Percentiles rank a stretch among this genome's conserved stretches.
Evolutionary conservation across 1,284 basidiomycete species (phyloP).

Genomic region (Ustilago hordei): DNA sequence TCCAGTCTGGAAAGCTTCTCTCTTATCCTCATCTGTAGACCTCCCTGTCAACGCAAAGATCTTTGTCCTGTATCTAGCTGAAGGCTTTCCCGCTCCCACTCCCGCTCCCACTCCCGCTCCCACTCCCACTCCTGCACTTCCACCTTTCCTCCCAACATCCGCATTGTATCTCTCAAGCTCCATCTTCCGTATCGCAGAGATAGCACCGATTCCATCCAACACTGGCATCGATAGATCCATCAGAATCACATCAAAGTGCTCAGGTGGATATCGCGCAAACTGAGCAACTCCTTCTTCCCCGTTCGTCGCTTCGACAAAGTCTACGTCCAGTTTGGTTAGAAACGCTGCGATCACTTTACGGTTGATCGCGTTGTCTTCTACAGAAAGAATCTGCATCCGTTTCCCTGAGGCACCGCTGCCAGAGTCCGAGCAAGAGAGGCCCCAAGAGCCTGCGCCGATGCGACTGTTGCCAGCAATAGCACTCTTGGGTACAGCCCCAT

Average conservation of each 20-base stretch:
- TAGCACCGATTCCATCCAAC: constrained; percentile 86
- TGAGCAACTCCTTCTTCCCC: constrained; percentile 58
- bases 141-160: constrained; percentile 1
- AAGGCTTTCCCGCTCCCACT: constrained; percentile 14
- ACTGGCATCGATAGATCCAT: constrained; percentile 93
- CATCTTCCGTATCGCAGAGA: constrained; percentile 82
- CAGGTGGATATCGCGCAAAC: constrained; percentile 46
- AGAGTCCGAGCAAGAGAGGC: constrained; percentile 7
- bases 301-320: constrained; percentile 57
- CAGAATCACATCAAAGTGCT: constrained; percentile 55
- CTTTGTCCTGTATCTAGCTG: constrained; percentile 70
- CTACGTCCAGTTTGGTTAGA: constrained; percentile 50
- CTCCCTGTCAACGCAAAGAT: constrained; percentile 92
- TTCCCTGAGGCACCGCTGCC: constrained; percentile 36
- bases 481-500: constrained; percentile 72
- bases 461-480: constrained; percentile 57
- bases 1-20: constrained; percentile 88
- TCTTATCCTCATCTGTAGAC: constrained; percentile 91
- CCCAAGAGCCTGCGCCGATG: constrained; percentile 7
- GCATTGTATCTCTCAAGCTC: constrained; percentile 74
- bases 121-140: constrained; percentile 8
- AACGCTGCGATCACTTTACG: constrained; percentile 58
- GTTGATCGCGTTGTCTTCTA: constrained; percentile 66
- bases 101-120: neutral
- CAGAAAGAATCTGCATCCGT: constrained; percentile 57